phyloP scores from a whole-genome alignment of 106 monocot species.

The Gastrodia elata region DNA sequence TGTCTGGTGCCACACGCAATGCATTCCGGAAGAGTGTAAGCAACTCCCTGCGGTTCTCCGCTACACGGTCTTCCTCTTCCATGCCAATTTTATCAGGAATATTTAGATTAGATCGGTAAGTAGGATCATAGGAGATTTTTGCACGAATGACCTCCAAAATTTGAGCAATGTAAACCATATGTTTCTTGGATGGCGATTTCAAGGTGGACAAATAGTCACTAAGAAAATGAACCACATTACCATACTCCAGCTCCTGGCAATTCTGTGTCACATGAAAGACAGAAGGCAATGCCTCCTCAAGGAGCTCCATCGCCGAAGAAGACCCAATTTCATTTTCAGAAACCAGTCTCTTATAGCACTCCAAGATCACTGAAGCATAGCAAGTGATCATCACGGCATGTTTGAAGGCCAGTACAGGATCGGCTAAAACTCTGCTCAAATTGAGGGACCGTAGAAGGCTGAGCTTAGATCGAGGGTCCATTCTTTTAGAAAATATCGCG shows the following conservation, averaged over 20 bases:
- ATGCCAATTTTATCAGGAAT: constrained; percentile 77
- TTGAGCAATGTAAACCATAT: constrained; percentile 45
- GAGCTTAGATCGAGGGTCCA: constrained; percentile 66
- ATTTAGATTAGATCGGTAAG: constrained; percentile 64
- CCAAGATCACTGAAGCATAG: constrained; percentile 69
- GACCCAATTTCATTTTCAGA: neutral
- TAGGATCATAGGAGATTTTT: constrained; percentile 55
- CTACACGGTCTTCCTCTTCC: constrained; percentile 84
- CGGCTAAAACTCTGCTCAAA: constrained; percentile 28
- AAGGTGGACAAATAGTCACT: constrained; percentile 55
- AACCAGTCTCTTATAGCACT: constrained; percentile 52
- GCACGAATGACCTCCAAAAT: constrained; percentile 54
- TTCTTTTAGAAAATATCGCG: constrained; percentile 56
- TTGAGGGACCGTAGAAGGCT: constrained; percentile 38
- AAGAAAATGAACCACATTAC: constrained; percentile 56
- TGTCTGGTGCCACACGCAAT: constrained; percentile 63
- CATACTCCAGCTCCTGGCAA: constrained; percentile 44
- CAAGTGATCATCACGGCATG: constrained; percentile 47
- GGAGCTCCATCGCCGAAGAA: constrained; percentile 29
- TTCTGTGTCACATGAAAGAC: constrained; percentile 70
- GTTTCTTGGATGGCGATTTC: constrained; percentile 57
- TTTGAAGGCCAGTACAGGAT: constrained; percentile 25
- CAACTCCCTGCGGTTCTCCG: constrained; percentile 58
- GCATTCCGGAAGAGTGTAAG: constrained; percentile 53
- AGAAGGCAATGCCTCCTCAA: constrained; percentile 69